Evolutionary conservation across 148 eudicot species (phyloP).

Genomic region (Fagopyrum esculentum): DNA sequence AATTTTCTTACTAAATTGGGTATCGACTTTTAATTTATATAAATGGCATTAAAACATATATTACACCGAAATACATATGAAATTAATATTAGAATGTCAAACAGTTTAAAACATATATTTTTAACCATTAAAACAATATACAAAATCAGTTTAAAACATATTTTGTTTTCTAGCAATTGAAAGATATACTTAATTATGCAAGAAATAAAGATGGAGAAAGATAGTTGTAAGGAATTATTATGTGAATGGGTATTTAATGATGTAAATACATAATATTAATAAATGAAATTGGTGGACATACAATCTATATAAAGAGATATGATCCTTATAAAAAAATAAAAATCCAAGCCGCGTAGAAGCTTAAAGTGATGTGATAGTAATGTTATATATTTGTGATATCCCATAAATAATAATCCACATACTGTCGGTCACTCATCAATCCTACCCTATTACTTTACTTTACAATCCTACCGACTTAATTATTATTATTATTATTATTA

Average conservation of each 20-base stretch:
- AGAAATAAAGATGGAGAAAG: neutral
- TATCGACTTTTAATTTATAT: no score
- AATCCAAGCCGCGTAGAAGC: neutral
- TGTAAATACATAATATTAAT: neutral
- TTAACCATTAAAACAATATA: no score
- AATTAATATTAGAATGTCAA: no score
- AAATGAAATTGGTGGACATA: no score
- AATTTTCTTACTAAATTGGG: neutral
- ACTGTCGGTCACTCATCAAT: slow-evolving; percentile 1
- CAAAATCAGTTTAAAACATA: no score
- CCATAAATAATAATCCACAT: neutral
- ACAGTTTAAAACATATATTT: no score
- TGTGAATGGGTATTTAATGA: no score
- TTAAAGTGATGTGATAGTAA: neutral
- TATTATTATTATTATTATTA: neutral
- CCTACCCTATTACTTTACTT: neutral
- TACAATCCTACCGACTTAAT: slow-evolving; percentile 2
- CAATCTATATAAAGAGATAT: neutral
- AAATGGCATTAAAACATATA: neutral
- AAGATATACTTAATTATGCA: neutral
- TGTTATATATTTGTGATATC: neutral
- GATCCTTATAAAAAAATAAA: no score
- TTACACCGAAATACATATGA: no score
- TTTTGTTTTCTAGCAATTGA: no score
- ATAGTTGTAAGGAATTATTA: neutral